Evolutionary conservation across 768 basidiomycete genomes (phyloP).

Genomic region (Leccinum boreale): DNA sequence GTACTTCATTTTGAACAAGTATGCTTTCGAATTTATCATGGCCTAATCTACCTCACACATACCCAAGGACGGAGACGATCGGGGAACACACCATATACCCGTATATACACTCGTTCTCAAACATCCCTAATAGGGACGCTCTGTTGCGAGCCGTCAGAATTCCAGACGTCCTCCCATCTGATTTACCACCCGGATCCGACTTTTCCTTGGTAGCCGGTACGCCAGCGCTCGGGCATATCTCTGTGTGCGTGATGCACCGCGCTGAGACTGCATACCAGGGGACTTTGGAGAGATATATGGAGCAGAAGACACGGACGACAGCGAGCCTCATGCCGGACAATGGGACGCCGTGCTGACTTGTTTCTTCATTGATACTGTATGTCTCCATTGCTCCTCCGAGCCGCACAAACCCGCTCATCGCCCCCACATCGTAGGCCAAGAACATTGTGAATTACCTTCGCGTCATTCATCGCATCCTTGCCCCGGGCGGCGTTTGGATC

Average conservation of each 20-base stretch:
- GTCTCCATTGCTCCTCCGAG: constrained; percentile 11
- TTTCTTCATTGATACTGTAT: constrained; percentile 95
- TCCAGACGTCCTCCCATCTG: constrained; percentile 81
- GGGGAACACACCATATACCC: constrained; percentile 78
- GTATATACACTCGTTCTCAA: constrained; percentile 91
- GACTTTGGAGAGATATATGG: constrained; percentile 96
- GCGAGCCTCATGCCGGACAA: constrained; percentile 66
- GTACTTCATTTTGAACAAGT: constrained; percentile 86
- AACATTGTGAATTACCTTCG: constrained; percentile 89
- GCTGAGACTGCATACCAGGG: constrained; percentile 39
- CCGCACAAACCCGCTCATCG: too few relatives aligned
- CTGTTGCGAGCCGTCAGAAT: constrained; percentile 69
- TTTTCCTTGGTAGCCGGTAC: constrained; percentile 87
- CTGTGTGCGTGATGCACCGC: background rate
- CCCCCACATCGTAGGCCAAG: constrained; percentile 57
- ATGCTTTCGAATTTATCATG: constrained; percentile 12
- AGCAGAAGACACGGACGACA: constrained; percentile 40
- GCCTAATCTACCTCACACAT: background rate
- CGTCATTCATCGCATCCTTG: constrained; percentile 77
- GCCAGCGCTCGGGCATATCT: constrained; percentile 4
- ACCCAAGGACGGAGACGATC: constrained; percentile 56
- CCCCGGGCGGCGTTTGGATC: constrained; percentile 88
- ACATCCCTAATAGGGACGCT: constrained; percentile 53
- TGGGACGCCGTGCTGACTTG: constrained; percentile 94
- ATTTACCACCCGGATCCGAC: constrained; percentile 57